A percentile compares a stretch with the other conserved stretches of the same genome.
phyloP scores from a whole-genome alignment of 208 protist genomes.

The Leptomonas pyrrhocoris region DNA sequence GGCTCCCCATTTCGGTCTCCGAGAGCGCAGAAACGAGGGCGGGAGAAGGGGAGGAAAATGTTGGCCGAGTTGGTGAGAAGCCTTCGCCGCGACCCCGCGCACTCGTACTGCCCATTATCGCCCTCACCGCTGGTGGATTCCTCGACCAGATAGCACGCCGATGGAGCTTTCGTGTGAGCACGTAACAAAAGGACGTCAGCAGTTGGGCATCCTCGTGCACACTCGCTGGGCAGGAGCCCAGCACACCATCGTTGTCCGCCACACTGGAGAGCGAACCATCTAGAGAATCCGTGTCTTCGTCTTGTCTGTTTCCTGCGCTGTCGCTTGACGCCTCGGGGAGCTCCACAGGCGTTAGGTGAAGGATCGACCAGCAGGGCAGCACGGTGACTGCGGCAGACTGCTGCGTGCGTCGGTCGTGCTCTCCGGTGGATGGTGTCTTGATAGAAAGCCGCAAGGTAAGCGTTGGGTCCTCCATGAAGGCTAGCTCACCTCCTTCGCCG shows the following conservation, averaged over 20 bases:
- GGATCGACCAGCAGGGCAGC: conserved; percentile 25
- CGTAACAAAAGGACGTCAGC: conserved; percentile 25
- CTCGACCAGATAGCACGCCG: no score
- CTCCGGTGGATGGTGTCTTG: no score
- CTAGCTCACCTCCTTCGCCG: conserved; percentile 1
- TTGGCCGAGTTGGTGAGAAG: no score
- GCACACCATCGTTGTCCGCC: not conserved
- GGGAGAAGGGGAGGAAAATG: no score
- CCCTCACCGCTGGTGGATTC: no score
- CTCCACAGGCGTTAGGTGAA: conserved; percentile 23
- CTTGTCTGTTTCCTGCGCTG: not conserved
- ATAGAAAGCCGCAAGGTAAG: conserved; percentile 7
- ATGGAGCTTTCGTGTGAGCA: not conserved
- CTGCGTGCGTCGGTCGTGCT: not conserved
- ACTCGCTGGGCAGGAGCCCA: not conserved
- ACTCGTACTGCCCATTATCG: no score
- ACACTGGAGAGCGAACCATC: not conserved
- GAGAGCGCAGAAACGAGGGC: not conserved
- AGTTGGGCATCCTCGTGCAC: conserved; percentile 24
- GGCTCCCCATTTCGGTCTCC: not conserved
- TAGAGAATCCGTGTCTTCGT: not conserved
- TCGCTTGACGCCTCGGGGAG: not conserved
- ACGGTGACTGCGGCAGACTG: conserved; percentile 15
- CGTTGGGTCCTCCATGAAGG: conserved; percentile 34
- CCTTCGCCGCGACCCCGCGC: no score